Conservation (phyloP, 495 filamentous ascomycete genomes). For the Hyaloscypha variabilis region DNA sequence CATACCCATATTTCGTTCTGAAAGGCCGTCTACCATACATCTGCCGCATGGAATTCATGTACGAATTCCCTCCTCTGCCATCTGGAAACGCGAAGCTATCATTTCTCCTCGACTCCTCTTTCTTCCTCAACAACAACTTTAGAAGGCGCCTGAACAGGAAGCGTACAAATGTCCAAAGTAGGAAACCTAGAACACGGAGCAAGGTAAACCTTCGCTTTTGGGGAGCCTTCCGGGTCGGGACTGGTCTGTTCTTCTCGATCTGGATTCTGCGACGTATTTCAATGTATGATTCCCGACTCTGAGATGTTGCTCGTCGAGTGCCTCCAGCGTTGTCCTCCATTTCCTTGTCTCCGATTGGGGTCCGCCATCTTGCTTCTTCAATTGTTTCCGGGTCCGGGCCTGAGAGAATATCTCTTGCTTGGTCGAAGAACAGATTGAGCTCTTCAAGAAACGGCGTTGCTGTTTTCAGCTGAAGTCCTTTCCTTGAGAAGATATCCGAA, state of each 20-base stretch:
- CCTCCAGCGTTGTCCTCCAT: not conserved
- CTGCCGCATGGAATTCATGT: not conserved
- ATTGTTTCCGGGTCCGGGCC: not conserved
- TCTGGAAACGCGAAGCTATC: not conserved
- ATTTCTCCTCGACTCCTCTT: too few species aligned
- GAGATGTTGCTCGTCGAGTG: not conserved
- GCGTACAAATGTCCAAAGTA: too few species aligned
- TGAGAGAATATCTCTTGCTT: not conserved
- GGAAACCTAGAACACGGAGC: too few species aligned
- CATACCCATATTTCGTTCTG: not conserved
- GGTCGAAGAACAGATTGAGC: not conserved
- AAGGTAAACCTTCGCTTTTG: not conserved
- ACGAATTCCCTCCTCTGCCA: not conserved
- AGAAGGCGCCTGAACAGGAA: too few species aligned
- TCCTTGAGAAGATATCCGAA: too few species aligned
- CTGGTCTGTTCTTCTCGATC: not conserved
- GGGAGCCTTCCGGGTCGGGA: not conserved
- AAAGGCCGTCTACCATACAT: not conserved
- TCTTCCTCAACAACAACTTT: too few species aligned
- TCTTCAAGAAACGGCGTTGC: not conserved
- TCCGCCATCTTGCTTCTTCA: not conserved
- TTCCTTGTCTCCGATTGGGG: not conserved
- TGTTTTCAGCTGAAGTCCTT: too few species aligned
- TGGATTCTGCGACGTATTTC: not conserved
- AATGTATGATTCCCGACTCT: too few species aligned